These are phyloP conservation scores for Wickerhamiella parazyma DNA, from an alignment of 805 yeast species.

Conservation along the genomic window DNA sequence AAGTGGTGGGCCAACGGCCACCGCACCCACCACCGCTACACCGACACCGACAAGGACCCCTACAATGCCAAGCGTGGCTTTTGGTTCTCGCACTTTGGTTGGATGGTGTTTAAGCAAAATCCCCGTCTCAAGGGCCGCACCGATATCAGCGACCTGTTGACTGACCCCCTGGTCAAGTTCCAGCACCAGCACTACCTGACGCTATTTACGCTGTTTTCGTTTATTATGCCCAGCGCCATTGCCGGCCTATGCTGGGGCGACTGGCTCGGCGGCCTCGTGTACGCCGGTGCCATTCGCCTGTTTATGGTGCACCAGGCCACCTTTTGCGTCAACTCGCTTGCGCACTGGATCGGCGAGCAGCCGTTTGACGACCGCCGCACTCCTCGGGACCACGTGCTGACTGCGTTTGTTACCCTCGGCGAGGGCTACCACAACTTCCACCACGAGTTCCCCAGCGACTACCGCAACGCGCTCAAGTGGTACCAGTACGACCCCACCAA, in stretches of 20 bases:
- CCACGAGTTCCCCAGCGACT: slow-evolving; percentile 90
- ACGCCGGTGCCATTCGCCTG: slow-evolving; percentile 64
- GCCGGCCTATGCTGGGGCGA: slow-evolving; percentile 62
- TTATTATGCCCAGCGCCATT: slow-evolving; percentile 51
- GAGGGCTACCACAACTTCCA: slow-evolving; percentile 90
- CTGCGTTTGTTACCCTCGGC: slow-evolving; percentile 63
- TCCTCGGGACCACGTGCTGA: slow-evolving; percentile 51
- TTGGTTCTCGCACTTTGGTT: slow-evolving; percentile 74
- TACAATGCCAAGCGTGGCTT: slow-evolving; percentile 72
- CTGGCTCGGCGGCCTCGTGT: slow-evolving; percentile 60
- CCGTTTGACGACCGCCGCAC: slow-evolving; percentile 65
- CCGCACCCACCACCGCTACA: slow-evolving; percentile 78
- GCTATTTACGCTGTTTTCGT: slow-evolving; percentile 37
- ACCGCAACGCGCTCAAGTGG: slow-evolving; percentile 58
- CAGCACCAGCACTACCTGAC: slow-evolving; percentile 60
- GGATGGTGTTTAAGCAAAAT: slow-evolving; percentile 62
- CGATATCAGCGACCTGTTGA: slow-evolving; percentile 51
- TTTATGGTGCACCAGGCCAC: slow-evolving; percentile 67
- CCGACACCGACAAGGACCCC: slow-evolving; percentile 84
- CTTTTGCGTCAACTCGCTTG: slow-evolving; percentile 65
- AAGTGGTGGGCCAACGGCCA: slow-evolving; percentile 74
- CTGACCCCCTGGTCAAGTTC: slow-evolving; percentile 42
- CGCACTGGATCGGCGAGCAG: slow-evolving; percentile 64
- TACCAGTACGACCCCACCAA: slow-evolving; percentile 81
- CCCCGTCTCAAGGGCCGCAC: slow-evolving; percentile 51